Percentiles rank a stretch among this genome's conserved stretches.
These are phyloP conservation scores for Hydnomerulius pinastri DNA, from an alignment of 768 basidiomycete species.

Conservation along the genomic window DNA sequence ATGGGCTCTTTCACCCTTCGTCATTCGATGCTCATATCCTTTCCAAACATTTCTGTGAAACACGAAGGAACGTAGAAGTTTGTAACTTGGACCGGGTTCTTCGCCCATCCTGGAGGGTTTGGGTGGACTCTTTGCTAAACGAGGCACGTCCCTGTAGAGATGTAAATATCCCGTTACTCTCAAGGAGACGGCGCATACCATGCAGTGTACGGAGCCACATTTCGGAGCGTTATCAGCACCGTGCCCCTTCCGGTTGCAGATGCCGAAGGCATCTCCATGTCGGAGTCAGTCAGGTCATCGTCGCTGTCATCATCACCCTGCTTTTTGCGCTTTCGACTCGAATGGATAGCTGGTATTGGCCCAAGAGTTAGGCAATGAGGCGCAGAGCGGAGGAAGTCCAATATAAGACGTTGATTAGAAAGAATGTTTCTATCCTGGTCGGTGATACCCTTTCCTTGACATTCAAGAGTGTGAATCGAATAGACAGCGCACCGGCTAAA, in stretches of 20 bases:
- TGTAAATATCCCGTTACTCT: conserved; percentile 13
- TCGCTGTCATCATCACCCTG: conserved; percentile 49
- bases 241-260: conserved; percentile 56
- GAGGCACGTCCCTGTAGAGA: conserved; percentile 66
- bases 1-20: conserved; percentile 78
- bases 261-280: conserved; percentile 6
- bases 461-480: neutral
- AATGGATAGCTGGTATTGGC: conserved; percentile 45
- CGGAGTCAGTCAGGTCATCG: conserved; percentile 15
- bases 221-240: conserved; percentile 82
- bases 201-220: conserved; percentile 82
- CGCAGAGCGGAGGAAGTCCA: conserved; percentile 80
- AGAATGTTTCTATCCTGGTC: conserved; percentile 94
- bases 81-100: conserved; percentile 66
- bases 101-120: conserved; percentile 45
- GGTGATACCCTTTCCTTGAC: conserved; percentile 79
- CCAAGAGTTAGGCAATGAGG: conserved; percentile 61
- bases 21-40: conserved; percentile 94
- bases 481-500: neutral
- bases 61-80: conserved; percentile 72
- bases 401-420: conserved; percentile 81
- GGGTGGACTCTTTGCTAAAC: conserved; percentile 75
- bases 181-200: conserved; percentile 53
- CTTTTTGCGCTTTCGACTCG: conserved; percentile 45
- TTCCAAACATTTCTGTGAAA: conserved; percentile 73